These are phyloP conservation scores for Colletotrichum sp. DNA, from an alignment of 2,329 filamentous ascomycete species.

Conservation along the genomic window DNA sequence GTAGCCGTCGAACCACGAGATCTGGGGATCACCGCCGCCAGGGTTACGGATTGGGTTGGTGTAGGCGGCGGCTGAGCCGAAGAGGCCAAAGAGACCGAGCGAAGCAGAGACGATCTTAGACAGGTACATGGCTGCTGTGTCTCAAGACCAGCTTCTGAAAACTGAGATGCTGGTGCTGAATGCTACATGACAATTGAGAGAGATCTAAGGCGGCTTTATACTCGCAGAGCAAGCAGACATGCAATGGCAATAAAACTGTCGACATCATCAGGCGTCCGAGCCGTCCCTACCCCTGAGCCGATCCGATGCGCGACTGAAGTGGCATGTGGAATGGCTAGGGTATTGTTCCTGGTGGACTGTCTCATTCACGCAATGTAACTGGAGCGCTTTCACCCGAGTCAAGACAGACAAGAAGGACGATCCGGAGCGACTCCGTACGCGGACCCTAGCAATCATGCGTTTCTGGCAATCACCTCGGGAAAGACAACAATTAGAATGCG, in stretches of 20 bases:
- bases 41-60: conserved; percentile 57
- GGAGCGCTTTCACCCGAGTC: conserved; percentile 1
- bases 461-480: not conserved
- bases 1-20: conserved; percentile 56
- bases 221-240: not conserved
- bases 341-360: not conserved
- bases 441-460: not conserved
- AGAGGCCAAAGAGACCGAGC: conserved; percentile 16
- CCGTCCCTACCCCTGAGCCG: not conserved
- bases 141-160: not conserved
- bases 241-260: not conserved
- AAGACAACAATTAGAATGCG: not conserved
- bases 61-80: conserved; percentile 36
- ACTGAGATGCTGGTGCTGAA: not conserved
- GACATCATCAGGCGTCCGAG: not conserved
- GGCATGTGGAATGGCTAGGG: not conserved
- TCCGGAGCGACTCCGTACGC: not conserved
- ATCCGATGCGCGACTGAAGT: not conserved
- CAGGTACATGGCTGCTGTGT: not conserved
- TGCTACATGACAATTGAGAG: not conserved
- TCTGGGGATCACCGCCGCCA: conserved; percentile 57
- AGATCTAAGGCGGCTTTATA: not conserved
- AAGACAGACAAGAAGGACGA: not conserved
- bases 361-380: not conserved
- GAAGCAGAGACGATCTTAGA: conserved; percentile 4